Base-by-base conservation (phyloP, 352 stramenopile genomes). In the Phytophthora aleatoria region DNA sequence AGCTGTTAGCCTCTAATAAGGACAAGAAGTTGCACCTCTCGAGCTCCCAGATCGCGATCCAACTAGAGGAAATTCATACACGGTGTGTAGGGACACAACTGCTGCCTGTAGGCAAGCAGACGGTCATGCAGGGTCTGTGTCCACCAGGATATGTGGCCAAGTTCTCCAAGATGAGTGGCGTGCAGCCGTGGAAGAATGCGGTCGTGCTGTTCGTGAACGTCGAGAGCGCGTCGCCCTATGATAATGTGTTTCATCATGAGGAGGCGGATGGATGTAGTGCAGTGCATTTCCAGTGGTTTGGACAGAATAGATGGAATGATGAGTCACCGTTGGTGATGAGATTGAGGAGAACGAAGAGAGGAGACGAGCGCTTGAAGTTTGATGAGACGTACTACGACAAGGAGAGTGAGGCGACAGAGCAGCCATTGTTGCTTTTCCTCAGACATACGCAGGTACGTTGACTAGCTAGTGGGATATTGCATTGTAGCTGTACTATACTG, bases 211-310 rank as follows among this genome's bases (percentile, higher is more conserved):
- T 89, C 50, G 71, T 90, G 11, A 89, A 89, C 26, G 66, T 84
- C 2, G 64, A 80, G 10, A 57, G 38, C 16, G 44, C 48, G 12
- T 62, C 54, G 5, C 27, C 8, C 8, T 89, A 90, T 60, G 67
- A 83, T 30, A 87, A 85, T 26, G 55, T 70, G 24, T 90, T 90
- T 60, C 69, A 70, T 31, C 50, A 87, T 3, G 57, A 69, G n/a
- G 45, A 55, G 3, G 43, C 47, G 2, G 59, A 65, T 20, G 62
- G 36, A 35, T 15, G 26, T 0, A 38, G 8, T 20, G 50, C 49
- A 0, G 75, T 91, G 10, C 66, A 84, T 65, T 89, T 91, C 58
- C 69, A 75, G 30, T 90, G 83, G 83, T 87, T 87, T 38, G 79
- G 70, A 12, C 75, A 79, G 51, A 62, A 47, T 9, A 59, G 67